Conservation (phyloP, 2,329 filamentous ascomycete genomes). For the Intubia oerlemansii region DNA sequence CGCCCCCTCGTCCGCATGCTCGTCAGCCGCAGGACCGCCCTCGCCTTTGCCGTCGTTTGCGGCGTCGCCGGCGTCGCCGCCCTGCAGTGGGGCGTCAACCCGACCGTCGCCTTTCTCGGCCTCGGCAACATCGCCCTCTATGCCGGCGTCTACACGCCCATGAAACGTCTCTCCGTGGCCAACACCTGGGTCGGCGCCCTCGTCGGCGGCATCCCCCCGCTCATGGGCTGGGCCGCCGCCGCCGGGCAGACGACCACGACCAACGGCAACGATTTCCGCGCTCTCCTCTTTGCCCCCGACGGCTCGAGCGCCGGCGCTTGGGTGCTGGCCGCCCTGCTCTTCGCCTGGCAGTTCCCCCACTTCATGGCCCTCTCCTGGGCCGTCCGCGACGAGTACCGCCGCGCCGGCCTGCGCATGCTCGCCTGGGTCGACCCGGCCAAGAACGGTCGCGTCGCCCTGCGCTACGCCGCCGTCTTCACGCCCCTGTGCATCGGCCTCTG, state of each 20-base stretch:
- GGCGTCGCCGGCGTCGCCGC: conserved; percentile 47
- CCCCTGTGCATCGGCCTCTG: conserved; percentile 70
- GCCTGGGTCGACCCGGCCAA: conserved; percentile 69
- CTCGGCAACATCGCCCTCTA: conserved; percentile 74
- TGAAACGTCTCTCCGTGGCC: conserved; percentile 67
- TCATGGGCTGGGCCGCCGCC: conserved; percentile 97
- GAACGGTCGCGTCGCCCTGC: conserved; percentile 69
- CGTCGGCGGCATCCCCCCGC: conserved; percentile 77
- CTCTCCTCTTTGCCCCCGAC: conserved; percentile 47
- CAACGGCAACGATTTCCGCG: conserved; percentile 17
- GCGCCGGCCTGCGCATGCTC: conserved; percentile 49
- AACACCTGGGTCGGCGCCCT: conserved; percentile 94
- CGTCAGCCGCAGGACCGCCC: conserved; percentile 47
- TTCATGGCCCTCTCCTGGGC: conserved; percentile 87
- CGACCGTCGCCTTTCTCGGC: conserved; percentile 73
- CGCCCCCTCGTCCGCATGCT: conserved; percentile 70
- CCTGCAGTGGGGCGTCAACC: conserved; percentile 80
- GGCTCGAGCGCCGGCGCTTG: conserved; percentile 57
- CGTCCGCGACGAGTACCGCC: conserved; percentile 75
- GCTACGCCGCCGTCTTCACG: conserved; percentile 71
- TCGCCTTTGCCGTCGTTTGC: conserved; percentile 58
- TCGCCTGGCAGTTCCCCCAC: conserved; percentile 95
- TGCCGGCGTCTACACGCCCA: conserved; percentile 75
- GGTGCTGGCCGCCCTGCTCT: conserved; percentile 66
- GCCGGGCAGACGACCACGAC: conserved; percentile 40